Conservation (phyloP, 768 basidiomycete genomes). For the Hirschioporus abietinus region DNA sequence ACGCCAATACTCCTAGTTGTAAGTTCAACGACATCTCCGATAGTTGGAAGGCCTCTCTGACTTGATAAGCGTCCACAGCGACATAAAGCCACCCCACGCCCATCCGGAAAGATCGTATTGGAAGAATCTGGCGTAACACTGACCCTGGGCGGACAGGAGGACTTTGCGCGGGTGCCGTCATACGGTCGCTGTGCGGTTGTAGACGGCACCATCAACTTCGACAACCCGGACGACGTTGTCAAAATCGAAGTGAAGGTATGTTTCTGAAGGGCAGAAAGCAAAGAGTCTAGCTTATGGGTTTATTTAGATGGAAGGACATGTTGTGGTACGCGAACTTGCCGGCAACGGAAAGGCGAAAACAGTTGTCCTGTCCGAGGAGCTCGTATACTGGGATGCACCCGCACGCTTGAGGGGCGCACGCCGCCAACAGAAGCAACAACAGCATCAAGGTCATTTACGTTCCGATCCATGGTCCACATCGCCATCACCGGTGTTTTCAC, state of each 20-base stretch:
- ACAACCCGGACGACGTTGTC: not conserved
- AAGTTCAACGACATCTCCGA: not conserved
- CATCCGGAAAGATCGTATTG: not conserved
- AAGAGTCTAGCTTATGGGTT: not conserved
- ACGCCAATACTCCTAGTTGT: not conserved
- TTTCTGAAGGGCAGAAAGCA: not conserved
- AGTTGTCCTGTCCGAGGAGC: not conserved
- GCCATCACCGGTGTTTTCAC: not conserved
- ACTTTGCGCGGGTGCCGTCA: not conserved
- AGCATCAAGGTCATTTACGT: not conserved
- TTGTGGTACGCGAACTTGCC: not conserved
- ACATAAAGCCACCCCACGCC: not conserved
- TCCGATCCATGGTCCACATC: not conserved
- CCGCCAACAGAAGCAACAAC: not conserved
- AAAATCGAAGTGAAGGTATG: not conserved
- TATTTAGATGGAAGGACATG: not conserved
- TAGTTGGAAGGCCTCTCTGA: not conserved
- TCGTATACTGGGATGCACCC: not conserved
- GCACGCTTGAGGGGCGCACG: not conserved
- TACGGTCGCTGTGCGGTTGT: slow-evolving; percentile 3
- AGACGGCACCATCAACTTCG: not conserved
- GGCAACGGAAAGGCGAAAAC: not conserved
- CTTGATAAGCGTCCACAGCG: not conserved
- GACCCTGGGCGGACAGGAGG: not conserved
- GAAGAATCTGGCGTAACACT: not conserved